Base-by-base conservation (phyloP, 352 stramenopile species). In the Pseudoperonospora humuli region DNA sequence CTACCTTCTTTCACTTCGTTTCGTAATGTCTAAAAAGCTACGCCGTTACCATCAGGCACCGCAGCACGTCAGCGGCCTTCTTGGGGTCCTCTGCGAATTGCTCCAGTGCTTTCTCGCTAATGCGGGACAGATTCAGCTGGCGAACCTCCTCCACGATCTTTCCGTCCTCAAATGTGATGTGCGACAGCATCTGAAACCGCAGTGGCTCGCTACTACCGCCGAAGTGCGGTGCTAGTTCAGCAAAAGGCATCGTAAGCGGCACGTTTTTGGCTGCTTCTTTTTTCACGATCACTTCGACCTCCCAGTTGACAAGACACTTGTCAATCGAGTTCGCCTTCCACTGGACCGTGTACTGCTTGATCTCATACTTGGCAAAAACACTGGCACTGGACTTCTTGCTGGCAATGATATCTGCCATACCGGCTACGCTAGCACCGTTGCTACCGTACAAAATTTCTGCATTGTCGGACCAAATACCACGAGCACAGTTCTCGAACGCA, bases 141-240 rank as follows among this genome's bases (percentile, higher is more conserved):
- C 80, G 80, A 45, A 86, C 82, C 56, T 92, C 80, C 43, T 92
- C 80, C 3, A 57, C 47, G 40, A 92, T 86, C 57, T 79, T 79
- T 28, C 67, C 77, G 24, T 84, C 69, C n/a, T 81, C 63, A 25
- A 92, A 92, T 11, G 77, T 86, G 38, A 92, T 44, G 68, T 87
- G 80, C 10, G 77, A 88, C 8, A 70, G 70, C 61, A 86, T 74
- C 45, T 76, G 67, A 50, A 88, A 84, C 21, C 75, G 66, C 23
- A 92, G 55, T 45, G 70, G 49, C 42, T 89, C 76, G 44, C 20
- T 37, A 21, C 55, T 63, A 5, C 28, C 53, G 15, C 57, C 65
- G 39, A 78, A 79, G 44, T 81, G 50, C 13, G 57, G 29, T 10
- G 64, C 64, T 18, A 90, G 43, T 17, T 86, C 75, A 13, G 61